Percentiles rank a stretch among this genome's conserved stretches.
phyloP scores from a whole-genome alignment of 371 early-diverging fungal genomes.

The Spiromyces aspiralis region DNA sequence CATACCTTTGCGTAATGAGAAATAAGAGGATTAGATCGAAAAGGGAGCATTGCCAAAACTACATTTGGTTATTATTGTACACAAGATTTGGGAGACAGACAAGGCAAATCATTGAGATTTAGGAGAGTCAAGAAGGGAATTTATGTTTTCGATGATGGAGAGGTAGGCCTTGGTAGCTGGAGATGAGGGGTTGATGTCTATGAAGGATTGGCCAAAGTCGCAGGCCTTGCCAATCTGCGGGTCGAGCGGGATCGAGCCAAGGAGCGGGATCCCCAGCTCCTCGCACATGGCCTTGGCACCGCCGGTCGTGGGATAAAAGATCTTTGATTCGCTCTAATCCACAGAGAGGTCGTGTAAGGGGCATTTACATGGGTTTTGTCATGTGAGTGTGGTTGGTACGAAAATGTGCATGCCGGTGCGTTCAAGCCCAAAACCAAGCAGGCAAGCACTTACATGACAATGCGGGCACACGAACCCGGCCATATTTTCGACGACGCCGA shows the following conservation, averaged over 20 bases:
- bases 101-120: too few species aligned
- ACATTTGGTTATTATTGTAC: too few species aligned
- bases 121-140: too few species aligned
- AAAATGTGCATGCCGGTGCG: background rate
- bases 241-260: constrained; percentile 85
- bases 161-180: constrained; percentile 66
- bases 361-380: too few species aligned
- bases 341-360: constrained; percentile 1
- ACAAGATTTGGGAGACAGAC: too few species aligned
- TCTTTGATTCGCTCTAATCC: constrained; percentile 46
- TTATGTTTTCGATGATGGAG: constrained; percentile 38
- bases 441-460: constrained; percentile 38
- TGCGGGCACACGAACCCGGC: constrained; percentile 89
- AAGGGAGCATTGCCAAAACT: too few species aligned
- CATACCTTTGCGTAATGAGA: too few species aligned
- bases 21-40: too few species aligned
- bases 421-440: background rate
- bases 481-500: constrained; percentile 99
- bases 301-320: constrained; percentile 86
- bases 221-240: constrained; percentile 76
- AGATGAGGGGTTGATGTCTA: constrained; percentile 74
- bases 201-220: constrained; percentile 71
- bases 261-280: constrained; percentile 53
- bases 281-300: constrained; percentile 68
- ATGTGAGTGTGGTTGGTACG: background rate